Percentiles rank a stretch among this genome's conserved stretches.
Conservation (phyloP, 164 flowering plant genomes). For the Berberis thunbergii region DNA sequence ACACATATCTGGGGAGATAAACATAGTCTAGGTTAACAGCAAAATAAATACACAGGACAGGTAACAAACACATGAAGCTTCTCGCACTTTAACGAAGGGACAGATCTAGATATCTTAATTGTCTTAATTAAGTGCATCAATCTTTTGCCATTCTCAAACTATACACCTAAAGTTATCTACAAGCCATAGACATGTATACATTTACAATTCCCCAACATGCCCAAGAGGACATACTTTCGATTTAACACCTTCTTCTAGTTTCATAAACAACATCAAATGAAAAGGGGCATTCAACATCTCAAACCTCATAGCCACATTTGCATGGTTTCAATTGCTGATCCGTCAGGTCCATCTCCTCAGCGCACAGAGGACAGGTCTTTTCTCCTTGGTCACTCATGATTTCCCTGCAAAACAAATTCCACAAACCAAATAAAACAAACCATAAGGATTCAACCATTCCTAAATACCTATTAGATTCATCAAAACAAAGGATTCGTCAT, state of each 20-base stretch:
- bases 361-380: conserved; percentile 84
- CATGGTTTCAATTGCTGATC: conserved; percentile 96
- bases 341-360: conserved; percentile 97
- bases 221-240: too few relatives aligned
- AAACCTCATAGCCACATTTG: conserved; percentile 95
- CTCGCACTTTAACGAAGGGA: background rate
- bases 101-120: background rate
- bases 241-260: background rate
- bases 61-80: background rate
- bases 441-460: too few relatives aligned
- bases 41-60: background rate
- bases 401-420: too few relatives aligned
- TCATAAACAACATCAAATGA: background rate
- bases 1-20: conserved; percentile 62
- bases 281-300: background rate
- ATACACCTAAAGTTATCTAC: too few relatives aligned
- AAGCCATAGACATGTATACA: too few relatives aligned
- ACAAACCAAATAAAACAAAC: too few relatives aligned
- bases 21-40: too few relatives aligned
- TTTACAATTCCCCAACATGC: too few relatives aligned
- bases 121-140: background rate
- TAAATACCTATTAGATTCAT: too few relatives aligned
- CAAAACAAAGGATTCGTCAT: too few relatives aligned
- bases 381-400: conserved; percentile 72
- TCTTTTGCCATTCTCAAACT: background rate